Base-by-base conservation (phyloP, 805 yeast genomes). In the Wickerhamomyces strasburgensis region DNA sequence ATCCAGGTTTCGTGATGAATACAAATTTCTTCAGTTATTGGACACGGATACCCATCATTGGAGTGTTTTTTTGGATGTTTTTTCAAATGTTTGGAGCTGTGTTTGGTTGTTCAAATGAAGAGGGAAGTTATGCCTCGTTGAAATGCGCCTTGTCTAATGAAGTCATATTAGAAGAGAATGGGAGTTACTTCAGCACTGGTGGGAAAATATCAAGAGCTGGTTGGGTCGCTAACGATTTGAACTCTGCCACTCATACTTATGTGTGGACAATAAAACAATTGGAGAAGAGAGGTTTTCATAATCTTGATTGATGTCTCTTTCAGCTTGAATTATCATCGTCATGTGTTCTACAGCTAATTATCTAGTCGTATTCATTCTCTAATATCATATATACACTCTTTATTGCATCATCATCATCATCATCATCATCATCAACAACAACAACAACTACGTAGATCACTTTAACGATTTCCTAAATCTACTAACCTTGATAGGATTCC, bases 1-100 rank as follows among this genome's bases (percentile, higher is more conserved):
- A 85, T 51, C 95, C 95, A 0, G 96, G 96, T 0, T 71, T 84
- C 46, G 85, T 84, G n/a, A 80, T 86, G 84, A 78, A 79, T 49
- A 80, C 95, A 2, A 80, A 81, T 47, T 57, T 82, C 32, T 83
- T 82, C 54, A 67, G 81, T 31, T 84, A 82, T 54, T 82, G 88
- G 79, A 84, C 90, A 2, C 62, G 86, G 38, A 62, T 82, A 13
- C 94, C 95, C 0, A 62, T 85, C 5, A 68, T 86, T n/a, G 95
- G 96, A 1, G 68, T 77, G 1, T 49, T 81, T 25, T 83, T 83
- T 47, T 79, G 89, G 86, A 59, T 81, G 27, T 57, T 75, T 8
- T 83, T 84, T 56, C 85, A 83, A 52, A 52, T 80, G 6, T 77
- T 84, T 51, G 85, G 84, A 1, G 74, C 62, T 47, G 57, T 82